Conservation (phyloP, 805 yeast species). For the Metschnikowia bowlesiae region DNA sequence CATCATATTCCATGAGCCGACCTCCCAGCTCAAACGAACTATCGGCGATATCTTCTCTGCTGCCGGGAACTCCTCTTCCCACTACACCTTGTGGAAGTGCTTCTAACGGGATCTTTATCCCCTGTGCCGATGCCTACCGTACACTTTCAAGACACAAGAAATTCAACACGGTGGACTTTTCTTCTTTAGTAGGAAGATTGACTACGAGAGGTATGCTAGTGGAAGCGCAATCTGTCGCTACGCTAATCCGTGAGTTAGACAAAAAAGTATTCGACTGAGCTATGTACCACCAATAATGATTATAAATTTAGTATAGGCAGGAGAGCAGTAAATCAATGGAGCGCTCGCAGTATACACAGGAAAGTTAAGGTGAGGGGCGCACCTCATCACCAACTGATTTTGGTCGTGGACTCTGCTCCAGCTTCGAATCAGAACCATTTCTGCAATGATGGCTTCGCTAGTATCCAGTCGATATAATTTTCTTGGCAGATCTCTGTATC, state of each 20-base stretch:
- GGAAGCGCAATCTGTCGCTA: conserved; percentile 87
- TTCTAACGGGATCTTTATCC: conserved; percentile 55
- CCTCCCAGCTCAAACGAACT: neutral
- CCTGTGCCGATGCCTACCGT: conserved; percentile 87
- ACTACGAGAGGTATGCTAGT: conserved; percentile 85
- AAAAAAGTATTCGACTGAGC: conserved; percentile 49
- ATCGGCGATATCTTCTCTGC: neutral
- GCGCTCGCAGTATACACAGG: neutral
- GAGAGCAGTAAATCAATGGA: neutral
- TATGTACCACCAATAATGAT: neutral
- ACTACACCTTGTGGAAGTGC: conserved; percentile 18
- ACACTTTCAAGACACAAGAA: conserved; percentile 79
- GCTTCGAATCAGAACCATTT: neutral
- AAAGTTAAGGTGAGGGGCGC: neutral
- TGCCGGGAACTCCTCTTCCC: conserved; percentile 18
- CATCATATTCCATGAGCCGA: neutral
- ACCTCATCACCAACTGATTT: neutral
- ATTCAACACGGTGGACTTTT: conserved; percentile 68
- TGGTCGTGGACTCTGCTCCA: neutral
- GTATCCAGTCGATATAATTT: neutral
- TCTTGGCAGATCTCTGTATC: neutral
- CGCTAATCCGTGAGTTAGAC: conserved; percentile 77
- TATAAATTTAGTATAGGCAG: neutral
- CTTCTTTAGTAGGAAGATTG: conserved; percentile 67
- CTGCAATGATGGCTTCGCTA: neutral